These are phyloP conservation scores for Hypoxylon sp. DNA, from an alignment of 2,329 filamentous ascomycete genomes.

Conservation along the genomic window DNA sequence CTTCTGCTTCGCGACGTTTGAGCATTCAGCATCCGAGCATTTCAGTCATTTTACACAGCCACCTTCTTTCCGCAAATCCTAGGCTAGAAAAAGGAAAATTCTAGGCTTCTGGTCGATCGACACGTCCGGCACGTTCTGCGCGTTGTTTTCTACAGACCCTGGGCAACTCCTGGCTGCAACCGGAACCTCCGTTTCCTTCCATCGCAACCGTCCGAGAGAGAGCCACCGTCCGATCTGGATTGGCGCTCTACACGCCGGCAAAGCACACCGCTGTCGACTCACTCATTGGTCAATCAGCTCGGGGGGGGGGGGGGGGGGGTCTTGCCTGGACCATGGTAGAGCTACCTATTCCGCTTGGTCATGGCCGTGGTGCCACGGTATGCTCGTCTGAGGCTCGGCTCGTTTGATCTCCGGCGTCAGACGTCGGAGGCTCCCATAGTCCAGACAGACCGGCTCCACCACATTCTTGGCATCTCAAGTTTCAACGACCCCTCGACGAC, in stretches of 20 bases:
- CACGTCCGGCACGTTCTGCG: not conserved
- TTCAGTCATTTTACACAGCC: conserved; percentile 21
- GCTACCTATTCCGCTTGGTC: too few relatives aligned
- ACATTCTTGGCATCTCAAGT: conserved; percentile 34
- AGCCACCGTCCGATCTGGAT: conserved; percentile 24
- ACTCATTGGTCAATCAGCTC: not conserved
- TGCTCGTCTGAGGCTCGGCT: conserved; percentile 25
- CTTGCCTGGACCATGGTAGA: too few relatives aligned
- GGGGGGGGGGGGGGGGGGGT: too few relatives aligned
- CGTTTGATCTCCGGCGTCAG: conserved; percentile 31
- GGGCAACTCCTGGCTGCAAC: conserved; percentile 30
- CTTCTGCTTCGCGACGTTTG: not conserved
- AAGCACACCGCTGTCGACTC: conserved; percentile 2
- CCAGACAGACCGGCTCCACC: conserved; percentile 17
- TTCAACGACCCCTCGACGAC: too few relatives aligned
- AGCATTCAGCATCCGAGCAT: conserved; percentile 2
- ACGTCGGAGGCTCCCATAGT: conserved; percentile 25
- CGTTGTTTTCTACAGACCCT: conserved; percentile 2
- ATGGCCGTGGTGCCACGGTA: not conserved
- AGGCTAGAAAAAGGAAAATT: conserved; percentile 3
- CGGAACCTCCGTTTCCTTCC: conserved; percentile 25
- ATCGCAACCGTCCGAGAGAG: conserved; percentile 28
- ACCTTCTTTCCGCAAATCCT: conserved; percentile 7
- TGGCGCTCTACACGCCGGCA: not conserved
- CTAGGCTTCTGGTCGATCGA: not conserved